Evolutionary conservation across 345 rosid species (phyloP).

Genomic region (Turnera subulata): DNA sequence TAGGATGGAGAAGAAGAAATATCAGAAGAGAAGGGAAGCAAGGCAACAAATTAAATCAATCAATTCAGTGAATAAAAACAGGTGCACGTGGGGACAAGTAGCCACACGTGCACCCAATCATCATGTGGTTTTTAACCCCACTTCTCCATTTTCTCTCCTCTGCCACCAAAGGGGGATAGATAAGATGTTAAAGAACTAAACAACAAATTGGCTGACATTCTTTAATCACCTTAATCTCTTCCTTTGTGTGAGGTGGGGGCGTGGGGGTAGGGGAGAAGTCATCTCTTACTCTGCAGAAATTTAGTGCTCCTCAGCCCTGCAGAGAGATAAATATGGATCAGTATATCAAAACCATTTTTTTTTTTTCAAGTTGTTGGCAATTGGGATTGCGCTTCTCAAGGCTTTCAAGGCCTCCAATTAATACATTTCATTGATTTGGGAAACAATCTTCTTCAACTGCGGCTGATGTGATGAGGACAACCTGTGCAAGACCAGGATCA

Average conservation of each 20-base stretch:
- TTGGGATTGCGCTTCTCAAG: slow-evolving; percentile 23
- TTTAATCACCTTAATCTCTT: not conserved
- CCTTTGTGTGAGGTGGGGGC: not conserved
- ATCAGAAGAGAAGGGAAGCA: slow-evolving; percentile 6
- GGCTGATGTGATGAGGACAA: no score
- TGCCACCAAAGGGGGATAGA: not conserved
- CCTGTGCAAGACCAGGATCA: no score
- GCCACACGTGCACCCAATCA: slow-evolving; percentile 43
- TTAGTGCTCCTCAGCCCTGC: not conserved
- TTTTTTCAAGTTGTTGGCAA: slow-evolving; percentile 10
- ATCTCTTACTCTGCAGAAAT: not conserved
- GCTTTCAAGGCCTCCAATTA: not conserved
- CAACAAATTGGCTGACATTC: slow-evolving; percentile 36
- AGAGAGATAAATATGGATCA: not conserved
- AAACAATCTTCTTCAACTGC: not conserved
- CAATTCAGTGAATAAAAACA: slow-evolving; percentile 41
- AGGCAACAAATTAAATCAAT: slow-evolving; percentile 39
- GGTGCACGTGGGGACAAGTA: slow-evolving; percentile 11
- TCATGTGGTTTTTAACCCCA: slow-evolving; percentile 17
- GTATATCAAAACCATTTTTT: no score
- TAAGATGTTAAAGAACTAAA: slow-evolving; percentile 22
- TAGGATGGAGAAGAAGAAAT: slow-evolving; percentile 4
- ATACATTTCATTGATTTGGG: not conserved
- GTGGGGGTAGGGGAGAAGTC: no score
- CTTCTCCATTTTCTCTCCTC: not conserved